Evolutionary conservation across 148 eudicot species (phyloP), one percentile per base, ranked within the genome.

Genomic region (Oxyria digyna): DNA sequence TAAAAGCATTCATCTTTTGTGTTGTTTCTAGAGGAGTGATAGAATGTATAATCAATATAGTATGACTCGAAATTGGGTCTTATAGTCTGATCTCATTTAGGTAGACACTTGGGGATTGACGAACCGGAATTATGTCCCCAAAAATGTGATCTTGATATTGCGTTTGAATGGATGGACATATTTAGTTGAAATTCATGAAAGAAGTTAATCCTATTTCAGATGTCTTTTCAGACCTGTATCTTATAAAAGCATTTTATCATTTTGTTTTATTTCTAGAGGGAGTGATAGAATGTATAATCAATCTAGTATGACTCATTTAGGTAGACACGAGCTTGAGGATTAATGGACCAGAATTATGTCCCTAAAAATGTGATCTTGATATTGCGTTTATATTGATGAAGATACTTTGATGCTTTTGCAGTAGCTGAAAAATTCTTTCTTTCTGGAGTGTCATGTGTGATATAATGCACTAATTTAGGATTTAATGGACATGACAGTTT

Each of bases 401-500:
- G 24, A 4, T 13, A 29, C 0, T 14, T 38, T 29, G 65, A 27
- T 59, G 29, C 31, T 27, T 6, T 6, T 59, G 65, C 38, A 59
- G 65, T 26, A 4, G 29, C 18, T 59, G 17, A 24, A 14, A 29
- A 24, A 27, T 26, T 59, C 8, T 10, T 18, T 50, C 65, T 13
- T 59, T 59, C 3, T 29, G 65, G 65, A 29, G 37, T 15, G 13
- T 59, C 65, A 37, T 27, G 9, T 29, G 37, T 59, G 65, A 59
- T 29, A 38, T 29, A 29, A 27, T 31, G 50, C n/a, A 31, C 31
- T 42, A 32, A 75, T 62, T 64, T 17, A 62, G 27, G 50, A 49
- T 45, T n/a, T 33, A 32, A 75, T 59, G 55, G 21, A 65, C 23
- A n/a, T 32, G 78, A 78, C 84, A 93, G 98, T 89, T 93, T 84